These are phyloP conservation scores for Leptographium wingfieldii DNA, from an alignment of 2,329 filamentous ascomycete species.

Conservation along the genomic window DNA sequence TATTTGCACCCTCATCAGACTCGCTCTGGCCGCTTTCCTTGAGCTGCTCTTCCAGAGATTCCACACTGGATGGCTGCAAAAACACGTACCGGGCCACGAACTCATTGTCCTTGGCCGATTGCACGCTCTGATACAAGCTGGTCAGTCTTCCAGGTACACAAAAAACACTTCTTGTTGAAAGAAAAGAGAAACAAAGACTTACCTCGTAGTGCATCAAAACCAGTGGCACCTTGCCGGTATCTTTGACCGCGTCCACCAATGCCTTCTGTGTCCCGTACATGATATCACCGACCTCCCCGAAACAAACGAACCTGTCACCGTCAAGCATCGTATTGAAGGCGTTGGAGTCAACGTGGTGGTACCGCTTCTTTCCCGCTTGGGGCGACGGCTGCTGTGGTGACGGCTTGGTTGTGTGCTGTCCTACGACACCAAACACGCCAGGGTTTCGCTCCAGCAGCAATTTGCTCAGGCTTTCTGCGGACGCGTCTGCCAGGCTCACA, in stretches of 20 bases:
- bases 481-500: constrained; percentile 48
- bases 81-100: constrained; percentile 44
- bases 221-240: constrained; percentile 46
- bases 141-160: not conserved
- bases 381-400: not conserved
- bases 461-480: constrained; percentile 50
- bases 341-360: constrained; percentile 31
- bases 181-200: constrained; percentile 15
- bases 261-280: constrained; percentile 45
- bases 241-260: constrained; percentile 36
- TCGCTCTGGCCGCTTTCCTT: constrained; percentile 30
- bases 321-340: constrained; percentile 47
- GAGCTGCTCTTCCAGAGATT: constrained; percentile 27
- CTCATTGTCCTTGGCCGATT: constrained; percentile 44
- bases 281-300: constrained; percentile 32
- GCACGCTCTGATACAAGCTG: constrained; percentile 27
- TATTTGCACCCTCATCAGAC: constrained; percentile 25
- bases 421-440: constrained; percentile 49
- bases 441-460: constrained; percentile 51
- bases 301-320: constrained; percentile 47
- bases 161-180: not conserved
- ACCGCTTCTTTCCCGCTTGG: not conserved
- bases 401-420: constrained; percentile 36
- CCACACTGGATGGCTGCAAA: constrained; percentile 29
- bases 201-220: constrained; percentile 41